Base-by-base conservation (phyloP, 306 rosid species). In the Oemleria cerasiformis region DNA sequence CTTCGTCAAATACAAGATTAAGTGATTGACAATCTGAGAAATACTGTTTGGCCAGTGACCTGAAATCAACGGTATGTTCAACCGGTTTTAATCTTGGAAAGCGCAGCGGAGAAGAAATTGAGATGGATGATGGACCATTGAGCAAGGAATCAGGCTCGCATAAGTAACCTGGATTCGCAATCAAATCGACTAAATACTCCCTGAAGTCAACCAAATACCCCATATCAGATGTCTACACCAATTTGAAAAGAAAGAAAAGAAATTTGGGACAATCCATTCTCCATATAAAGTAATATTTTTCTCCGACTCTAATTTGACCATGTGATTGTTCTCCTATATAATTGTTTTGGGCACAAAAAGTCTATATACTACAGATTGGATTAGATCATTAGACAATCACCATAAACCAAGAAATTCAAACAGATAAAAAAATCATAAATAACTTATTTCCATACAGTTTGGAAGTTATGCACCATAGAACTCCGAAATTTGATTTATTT, bases 81-180 rank as follows among this genome's bases (percentile, higher is more conserved):
- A 84, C 89, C 71, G 96, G 86, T 76, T 90, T 91, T 74, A 77
- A 74, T 71, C 92, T 84, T 74, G 96, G 99, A 88, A 92, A 86
- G 79, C 88, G 96, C 96, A 95, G 72, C 36, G 99, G 99, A 40
- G 99, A 95, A 81, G 92, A 92, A 84, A 95, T 85, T 78, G 86
- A 86, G 85, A 95, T 89, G 90, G 99, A 89, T 66, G 97, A 92
- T 75, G 99, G 99, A 72, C 99, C 99, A 67, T 95, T 95, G 86
- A 91, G 90, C 87, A 92, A 70, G 79, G 99, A 95, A 89, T 92
- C 90, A 47, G 97, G 99, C 84, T 84, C 96, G n/a, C 82, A 80
- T 74, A 95, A 84, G 81, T 56, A 20, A 77, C 99, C 99, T 73
- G 99, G 99, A 70, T 80, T 84, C 81, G 87, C 96, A 78, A 95